Evolutionary conservation across 2,329 filamentous ascomycete genomes (phyloP).

Genomic region (Hymenoscyphus infarciens): DNA sequence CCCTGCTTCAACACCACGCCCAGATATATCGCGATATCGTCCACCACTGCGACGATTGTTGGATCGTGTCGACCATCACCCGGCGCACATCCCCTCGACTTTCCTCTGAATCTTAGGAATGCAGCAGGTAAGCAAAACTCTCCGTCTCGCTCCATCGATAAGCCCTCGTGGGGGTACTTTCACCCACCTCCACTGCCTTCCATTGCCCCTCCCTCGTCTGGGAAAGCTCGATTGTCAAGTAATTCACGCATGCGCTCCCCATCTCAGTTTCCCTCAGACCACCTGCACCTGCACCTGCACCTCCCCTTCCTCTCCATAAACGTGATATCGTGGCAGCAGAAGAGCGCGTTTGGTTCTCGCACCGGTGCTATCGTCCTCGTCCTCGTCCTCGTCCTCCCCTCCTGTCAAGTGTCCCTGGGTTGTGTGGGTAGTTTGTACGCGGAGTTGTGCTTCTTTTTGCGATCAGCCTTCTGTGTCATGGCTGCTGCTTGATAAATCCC

Average conservation of each 20-base stretch:
- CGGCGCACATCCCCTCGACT: constrained; percentile 7
- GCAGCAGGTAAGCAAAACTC: constrained; percentile 33
- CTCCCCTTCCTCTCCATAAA: background rate
- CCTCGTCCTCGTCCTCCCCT: constrained; percentile 7
- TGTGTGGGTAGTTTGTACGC: background rate
- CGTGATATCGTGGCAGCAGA: constrained; percentile 9
- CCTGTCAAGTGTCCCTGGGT: constrained; percentile 9
- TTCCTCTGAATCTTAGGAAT: constrained; percentile 30
- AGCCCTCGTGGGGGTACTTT: constrained; percentile 20
- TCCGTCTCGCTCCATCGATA: constrained; percentile 17
- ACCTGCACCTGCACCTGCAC: too few species aligned
- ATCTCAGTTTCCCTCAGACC: background rate
- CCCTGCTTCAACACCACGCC: constrained; percentile 13
- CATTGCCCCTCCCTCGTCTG: background rate
- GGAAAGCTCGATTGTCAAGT: constrained; percentile 7
- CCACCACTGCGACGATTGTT: constrained; percentile 17
- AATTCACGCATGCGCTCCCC: constrained; percentile 10
- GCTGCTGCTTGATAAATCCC: background rate
- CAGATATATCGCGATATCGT: constrained; percentile 24
- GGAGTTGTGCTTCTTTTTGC: constrained; percentile 1
- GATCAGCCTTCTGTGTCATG: background rate
- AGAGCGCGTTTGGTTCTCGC: constrained; percentile 4
- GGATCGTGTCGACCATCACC: background rate
- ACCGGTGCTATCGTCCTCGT: constrained; percentile 8
- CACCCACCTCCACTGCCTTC: background rate